Percentiles rank a stretch among this genome's conserved stretches.
Evolutionary conservation across 176 grass and related monocot species (phyloP).

Genomic region (Oryza longistaminata): DNA sequence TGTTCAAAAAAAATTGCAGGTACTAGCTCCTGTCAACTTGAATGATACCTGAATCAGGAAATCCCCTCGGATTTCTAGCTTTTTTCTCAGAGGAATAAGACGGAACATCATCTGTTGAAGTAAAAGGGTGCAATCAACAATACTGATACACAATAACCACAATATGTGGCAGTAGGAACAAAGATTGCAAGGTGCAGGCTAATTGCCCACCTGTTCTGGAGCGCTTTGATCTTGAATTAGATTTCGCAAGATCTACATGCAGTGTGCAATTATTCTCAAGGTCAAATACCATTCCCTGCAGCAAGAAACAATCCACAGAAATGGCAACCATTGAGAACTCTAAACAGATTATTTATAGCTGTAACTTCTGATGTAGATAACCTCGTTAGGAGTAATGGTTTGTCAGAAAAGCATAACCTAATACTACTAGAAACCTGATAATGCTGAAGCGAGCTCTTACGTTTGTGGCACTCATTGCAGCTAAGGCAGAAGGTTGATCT

Average conservation of each 20-base stretch:
- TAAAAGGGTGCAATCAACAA: neutral
- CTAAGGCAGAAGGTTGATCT: constrained; percentile 77
- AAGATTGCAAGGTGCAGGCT: neutral
- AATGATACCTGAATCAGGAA: constrained; percentile 68
- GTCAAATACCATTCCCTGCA: constrained; percentile 90
- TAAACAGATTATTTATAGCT: neutral
- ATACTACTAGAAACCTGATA: neutral
- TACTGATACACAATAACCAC: neutral
- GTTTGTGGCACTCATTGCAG: constrained; percentile 76
- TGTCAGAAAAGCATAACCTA: neutral
- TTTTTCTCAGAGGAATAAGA: constrained; percentile 54
- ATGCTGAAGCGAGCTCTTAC: constrained; percentile 38
- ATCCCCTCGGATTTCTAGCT: constrained; percentile 59
- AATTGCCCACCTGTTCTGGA: constrained; percentile 64
- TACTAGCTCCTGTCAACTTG: neutral
- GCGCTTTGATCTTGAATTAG: constrained; percentile 89
- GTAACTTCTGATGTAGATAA: neutral
- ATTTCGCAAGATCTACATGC: constrained; percentile 89
- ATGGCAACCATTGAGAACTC: neutral
- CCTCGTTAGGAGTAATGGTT: neutral
- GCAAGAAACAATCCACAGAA: neutral
- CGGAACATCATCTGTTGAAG: constrained; percentile 45
- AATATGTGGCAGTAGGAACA: neutral
- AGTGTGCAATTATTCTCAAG: constrained; percentile 82
- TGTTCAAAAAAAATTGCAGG: neutral